Base-by-base conservation (phyloP, 805 yeast species). In the Cyberlindnera amylophila region DNA sequence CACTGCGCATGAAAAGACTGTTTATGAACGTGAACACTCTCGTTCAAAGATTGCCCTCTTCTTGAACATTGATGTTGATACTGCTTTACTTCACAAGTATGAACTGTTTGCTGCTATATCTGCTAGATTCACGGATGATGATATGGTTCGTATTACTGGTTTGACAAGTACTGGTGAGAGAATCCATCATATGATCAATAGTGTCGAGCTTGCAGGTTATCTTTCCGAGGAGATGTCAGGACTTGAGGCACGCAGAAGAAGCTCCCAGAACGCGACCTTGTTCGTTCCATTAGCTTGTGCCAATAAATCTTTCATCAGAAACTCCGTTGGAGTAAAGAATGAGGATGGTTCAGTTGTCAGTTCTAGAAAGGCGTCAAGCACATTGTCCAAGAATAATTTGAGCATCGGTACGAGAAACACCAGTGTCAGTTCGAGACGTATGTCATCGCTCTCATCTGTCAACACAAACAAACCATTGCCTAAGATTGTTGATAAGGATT, bases 31-130 rank as follows among this genome's bases (percentile, higher is more conserved):
- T 4, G 95, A 86, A 55, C 67, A 61, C 5, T 63, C 77, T 18
- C 78, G 77, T 51, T 77, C 91, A 0, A 81, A 81, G 2, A 70
- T 86, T 46, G 78, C 81, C 0, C 57, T 90, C 14, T 77, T 85
- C 47, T 67, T 90, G 49, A 89, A 87, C 55, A 67, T 73, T 49
- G 60, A 70, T 3, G 66, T 75, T 7, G 66, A 70, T 49, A 28
- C 54, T 31, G 42, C 61, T 3, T 33, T 69, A 29, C 51, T 83
- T 41, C 54, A 57, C 5, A 51, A 59, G 14, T 52, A 70, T 31
- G 56, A 64, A 13, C 57, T 80, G 15, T 69, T 65, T 42, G 67
- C 75, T 4, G 77, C 77, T 0, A 54, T 81, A n/a, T 69, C 72
- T 32, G 75, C 78, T 0, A 63, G 64, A 26, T 67, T 72, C 34